Evolutionary conservation across 441 rosid genomes (phyloP), one percentile per base, ranked within the genome.

Genomic region (Pelargonium citronellum): DNA sequence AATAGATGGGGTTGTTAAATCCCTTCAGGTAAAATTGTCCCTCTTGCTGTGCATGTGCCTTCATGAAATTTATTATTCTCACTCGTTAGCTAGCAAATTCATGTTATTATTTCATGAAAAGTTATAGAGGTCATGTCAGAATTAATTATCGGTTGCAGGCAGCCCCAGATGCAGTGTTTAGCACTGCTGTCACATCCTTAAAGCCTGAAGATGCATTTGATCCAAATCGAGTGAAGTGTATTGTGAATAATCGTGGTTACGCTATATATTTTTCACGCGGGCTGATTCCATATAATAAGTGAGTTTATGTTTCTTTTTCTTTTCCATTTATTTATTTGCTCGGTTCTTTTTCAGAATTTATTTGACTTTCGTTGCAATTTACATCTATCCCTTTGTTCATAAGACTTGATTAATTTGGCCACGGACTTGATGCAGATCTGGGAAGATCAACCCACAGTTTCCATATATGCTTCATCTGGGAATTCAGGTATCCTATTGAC

Each of bases 391-490:
- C 30, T 3, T 27, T 27, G 2, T 27, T 27, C 30, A 27, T 27
- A 0, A 27, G 30, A 27, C 30, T 27, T 27, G 30, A 27, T 27
- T 27, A 27, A 27, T 41, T 53, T 71, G 12, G 53, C n/a, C 20
- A 0, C 30, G 57, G 30, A 65, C 70, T 72, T 72, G 73, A 77
- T 79, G 44, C 81, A 94, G 89, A 85, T 82, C 81, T 22, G 90
- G 96, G 24, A 80, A 83, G 75, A 87, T 90, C 76, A 94, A 91
- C 77, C 87, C 83, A 13, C 82, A 80, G 15, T 91, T 87, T 78
- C 95, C 96, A 0, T 90, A 91, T 78, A 62, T 91, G 87, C 95
- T 90, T 75, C 97, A 91, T 82, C 99, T 91, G 64, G 97, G 99
- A 69, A 87, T 91, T 78, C 99, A 94, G 92, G 97, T 91, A 78